Evolutionary conservation across 2,329 filamentous ascomycete species (phyloP).

Genomic region (Lomentospora prolificans): DNA sequence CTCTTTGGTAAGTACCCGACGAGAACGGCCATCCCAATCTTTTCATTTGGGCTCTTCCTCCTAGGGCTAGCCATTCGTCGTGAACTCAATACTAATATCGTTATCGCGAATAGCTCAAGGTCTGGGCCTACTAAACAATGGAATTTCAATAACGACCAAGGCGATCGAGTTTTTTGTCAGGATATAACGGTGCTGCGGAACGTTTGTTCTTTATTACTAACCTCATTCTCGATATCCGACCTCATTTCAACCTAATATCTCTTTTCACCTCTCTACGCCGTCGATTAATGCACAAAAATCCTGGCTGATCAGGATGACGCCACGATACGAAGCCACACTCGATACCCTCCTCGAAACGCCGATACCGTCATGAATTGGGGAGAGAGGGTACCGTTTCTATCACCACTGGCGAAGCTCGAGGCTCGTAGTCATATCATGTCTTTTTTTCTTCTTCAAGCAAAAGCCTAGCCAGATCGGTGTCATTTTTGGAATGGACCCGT

Average conservation of each 20-base stretch:
- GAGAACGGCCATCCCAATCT: background rate
- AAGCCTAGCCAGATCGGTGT: constrained; percentile 4
- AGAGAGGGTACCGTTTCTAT: background rate
- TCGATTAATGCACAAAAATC: constrained; percentile 5
- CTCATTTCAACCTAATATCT: constrained; percentile 7
- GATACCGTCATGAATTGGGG: background rate
- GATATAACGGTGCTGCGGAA: constrained; percentile 7
- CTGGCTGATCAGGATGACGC: constrained; percentile 5
- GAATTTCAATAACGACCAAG: background rate
- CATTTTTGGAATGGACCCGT: background rate
- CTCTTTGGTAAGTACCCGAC: constrained; percentile 70
- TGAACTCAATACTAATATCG: constrained; percentile 23
- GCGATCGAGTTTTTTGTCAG: constrained; percentile 6
- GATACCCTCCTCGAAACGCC: background rate
- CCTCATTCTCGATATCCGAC: constrained; percentile 11
- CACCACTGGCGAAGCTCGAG: background rate
- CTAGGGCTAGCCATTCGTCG: constrained; percentile 16
- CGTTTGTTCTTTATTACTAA: constrained; percentile 9
- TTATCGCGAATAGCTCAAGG: constrained; percentile 56
- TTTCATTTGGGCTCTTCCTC: constrained; percentile 31
- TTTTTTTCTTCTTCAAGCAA: background rate
- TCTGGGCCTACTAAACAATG: constrained; percentile 65
- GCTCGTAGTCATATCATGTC: background rate
- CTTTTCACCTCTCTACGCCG: constrained; percentile 9
- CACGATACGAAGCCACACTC: constrained; percentile 6